A percentile compares a stretch with the other conserved stretches of the same genome.
phyloP scores from a whole-genome alignment of 2,329 filamentous ascomycete genomes.

The Chrysoporthe deuterocubensis region DNA sequence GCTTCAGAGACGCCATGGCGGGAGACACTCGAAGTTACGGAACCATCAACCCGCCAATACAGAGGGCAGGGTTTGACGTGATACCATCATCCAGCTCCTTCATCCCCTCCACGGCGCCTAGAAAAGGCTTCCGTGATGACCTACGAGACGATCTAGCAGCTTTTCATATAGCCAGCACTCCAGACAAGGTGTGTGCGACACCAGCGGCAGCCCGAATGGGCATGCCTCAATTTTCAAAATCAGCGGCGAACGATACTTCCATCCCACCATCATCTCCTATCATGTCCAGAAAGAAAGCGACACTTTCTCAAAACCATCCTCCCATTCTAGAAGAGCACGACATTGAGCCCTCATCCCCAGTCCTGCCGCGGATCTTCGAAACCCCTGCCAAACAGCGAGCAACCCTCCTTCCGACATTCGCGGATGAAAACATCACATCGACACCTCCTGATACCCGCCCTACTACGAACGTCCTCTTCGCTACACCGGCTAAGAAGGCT shows the following conservation, averaged over 20 bases:
- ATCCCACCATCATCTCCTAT: conserved; percentile 31
- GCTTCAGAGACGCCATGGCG: conserved; percentile 56
- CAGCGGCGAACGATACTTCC: conserved; percentile 13
- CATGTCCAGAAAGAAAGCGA: conserved; percentile 25
- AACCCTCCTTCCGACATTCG: not conserved
- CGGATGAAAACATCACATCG: conserved; percentile 20
- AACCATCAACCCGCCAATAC: conserved; percentile 29
- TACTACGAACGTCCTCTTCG: conserved; percentile 18
- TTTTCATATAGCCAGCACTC: conserved; percentile 31
- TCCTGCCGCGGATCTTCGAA: conserved; percentile 24
- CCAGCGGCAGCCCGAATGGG: conserved; percentile 30
- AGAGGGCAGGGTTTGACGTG: conserved; percentile 16
- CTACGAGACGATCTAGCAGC: conserved; percentile 22
- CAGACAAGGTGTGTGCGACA: conserved; percentile 34
- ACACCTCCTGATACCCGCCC: conserved; percentile 25
- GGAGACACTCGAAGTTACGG: conserved; percentile 35
- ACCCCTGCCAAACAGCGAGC: conserved; percentile 27
- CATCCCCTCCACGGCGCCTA: conserved; percentile 35
- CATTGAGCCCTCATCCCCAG: conserved; percentile 23
- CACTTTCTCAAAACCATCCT: conserved; percentile 3
- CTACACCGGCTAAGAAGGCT: conserved; percentile 21
- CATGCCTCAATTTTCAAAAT: conserved; percentile 1
- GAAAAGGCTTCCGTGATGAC: conserved; percentile 17
- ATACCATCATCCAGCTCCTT: conserved; percentile 34
- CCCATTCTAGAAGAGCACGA: conserved; percentile 12